Evolutionary conservation across 371 early-diverging fungal genomes (phyloP), one percentile per base, ranked within the genome.

Genomic region (Massospora cicadina): DNA sequence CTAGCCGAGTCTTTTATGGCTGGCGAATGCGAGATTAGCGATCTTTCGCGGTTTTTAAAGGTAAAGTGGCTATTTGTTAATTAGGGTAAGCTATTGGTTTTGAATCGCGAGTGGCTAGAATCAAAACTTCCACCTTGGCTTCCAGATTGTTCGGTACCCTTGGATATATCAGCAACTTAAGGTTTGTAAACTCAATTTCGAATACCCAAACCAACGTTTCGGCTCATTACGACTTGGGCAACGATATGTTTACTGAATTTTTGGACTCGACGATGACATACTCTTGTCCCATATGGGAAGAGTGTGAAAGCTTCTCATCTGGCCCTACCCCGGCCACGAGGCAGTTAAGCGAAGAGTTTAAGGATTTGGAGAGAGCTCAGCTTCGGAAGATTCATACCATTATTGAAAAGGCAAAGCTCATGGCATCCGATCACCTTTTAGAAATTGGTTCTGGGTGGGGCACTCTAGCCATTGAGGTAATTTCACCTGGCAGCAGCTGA

Each of bases 401-500:
- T 30, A 75, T 85, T 29, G 73, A 76, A 57, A 75, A 74, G 65
- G 80, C 82, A n/a, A 60, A 68, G 27, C 66, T 85, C 33, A 28
- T 67, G 17, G 58, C 69, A 21, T 73, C 71, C 10, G 81, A 83
- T 71, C 75, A 79, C 64, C 74, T 86, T 2, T 71, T 86, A 31
- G 87, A 86, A 60, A 77, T 86, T 60, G 87, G 87, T 1, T 79
- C 80, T 55, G 86, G 84, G 12, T 85, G 86, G 86, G 86, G 86
- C 2, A 72, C 80, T 31, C 70, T 86, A 54, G 71, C 81, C 2
- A 81, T 84, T 55, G 81, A 82, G 65, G 78, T 79, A 33, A 66
- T 61, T 64, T 60, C 55, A 32, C 17, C 23, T 5, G 7, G 17
- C 13, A 7, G 0, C 57, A 1, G 43, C 12, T 54, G n/a, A 63